phyloP scores from a whole-genome alignment of 768 basidiomycete genomes.

The Cystobasidium onofrii region DNA sequence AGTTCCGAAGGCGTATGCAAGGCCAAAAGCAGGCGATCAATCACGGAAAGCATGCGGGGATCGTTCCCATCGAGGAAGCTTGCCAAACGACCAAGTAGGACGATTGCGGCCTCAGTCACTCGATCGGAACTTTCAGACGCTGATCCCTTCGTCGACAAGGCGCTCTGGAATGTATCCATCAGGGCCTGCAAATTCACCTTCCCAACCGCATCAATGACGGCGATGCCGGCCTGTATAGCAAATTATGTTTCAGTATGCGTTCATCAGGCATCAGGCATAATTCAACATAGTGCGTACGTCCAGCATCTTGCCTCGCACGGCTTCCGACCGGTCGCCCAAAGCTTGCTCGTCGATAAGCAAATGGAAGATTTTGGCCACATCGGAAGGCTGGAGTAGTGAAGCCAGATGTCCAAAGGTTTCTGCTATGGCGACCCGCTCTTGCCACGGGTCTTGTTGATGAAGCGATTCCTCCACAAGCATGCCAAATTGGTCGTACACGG shows the following conservation, averaged over 20 bases:
- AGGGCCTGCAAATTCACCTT: constrained; percentile 61
- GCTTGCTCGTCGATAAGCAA: constrained; percentile 81
- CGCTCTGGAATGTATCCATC: constrained; percentile 70
- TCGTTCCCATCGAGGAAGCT: constrained; percentile 73
- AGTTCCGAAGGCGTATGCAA: constrained; percentile 90
- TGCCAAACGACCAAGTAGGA: constrained; percentile 85
- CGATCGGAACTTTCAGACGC: constrained; percentile 57
- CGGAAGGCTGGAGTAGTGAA: constrained; percentile 56
- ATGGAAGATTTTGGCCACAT: constrained; percentile 64
- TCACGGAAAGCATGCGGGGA: constrained; percentile 65
- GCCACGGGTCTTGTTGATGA: constrained; percentile 83
- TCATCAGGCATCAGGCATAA: not conserved
- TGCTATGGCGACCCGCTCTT: constrained; percentile 66
- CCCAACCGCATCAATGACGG: constrained; percentile 76
- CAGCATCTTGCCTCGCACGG: constrained; percentile 79
- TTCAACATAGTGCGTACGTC: constrained; percentile 35
- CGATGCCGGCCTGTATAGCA: constrained; percentile 58
- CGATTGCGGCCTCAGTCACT: constrained; percentile 89
- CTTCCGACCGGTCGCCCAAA: constrained; percentile 70
- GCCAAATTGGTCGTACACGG: constrained; percentile 86
- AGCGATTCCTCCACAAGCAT: constrained; percentile 83
- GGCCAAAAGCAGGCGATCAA: constrained; percentile 76
- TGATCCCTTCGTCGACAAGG: constrained; percentile 52
- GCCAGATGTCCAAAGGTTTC: constrained; percentile 61
- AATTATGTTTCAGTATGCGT: not conserved